Evolutionary conservation across 2,329 filamentous ascomycete species (phyloP), one percentile per base, ranked within the genome.

Genomic region (Aspergillus sp.): DNA sequence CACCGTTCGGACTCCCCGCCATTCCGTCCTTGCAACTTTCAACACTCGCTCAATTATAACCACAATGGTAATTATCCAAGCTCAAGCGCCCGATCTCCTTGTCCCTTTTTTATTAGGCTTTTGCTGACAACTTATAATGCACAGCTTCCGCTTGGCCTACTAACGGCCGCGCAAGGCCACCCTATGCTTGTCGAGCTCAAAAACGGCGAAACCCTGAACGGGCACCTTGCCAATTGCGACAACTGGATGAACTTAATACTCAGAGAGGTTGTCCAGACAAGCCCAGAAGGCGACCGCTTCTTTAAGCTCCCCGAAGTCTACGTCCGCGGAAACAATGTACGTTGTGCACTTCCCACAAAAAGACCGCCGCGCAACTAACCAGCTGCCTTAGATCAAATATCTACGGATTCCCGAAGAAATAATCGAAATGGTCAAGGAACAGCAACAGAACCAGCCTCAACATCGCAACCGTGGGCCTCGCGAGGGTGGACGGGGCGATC

Each of bases 181-280:
- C 93, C 95, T 4, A 98, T 97, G 89, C 88, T 96, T 57, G 93
- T 97, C 65, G 93, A 97, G 81, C 89, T 97, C 65, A 97, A 97
- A 83, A 96, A 93, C 72, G 93, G 93, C 79, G 93, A 99, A 78
- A 98, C 95, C 0, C 85, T 99, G 60, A 99, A 98, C 79, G 95
- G 95, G 62, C 92, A 97, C 72, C 82, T 99, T 59, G 89, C 97
- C 75, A 91, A 89, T 76, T 99, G 93, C 86, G 95, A 99, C 76
- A 99, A 93, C 49, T 99, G 95, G 92, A 99, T 99, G 95, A 99
- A 99, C 79, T 81, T 99, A 67, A 98, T 93, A 2, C 79, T 99
- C 65, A 96, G 95, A 77, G 95, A 98, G 76, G 96, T 99, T 20
- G 91, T 98, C 37, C 93, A 98, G 78, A 98, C 95, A 17, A 96